phyloP scores from a whole-genome alignment of 139 green algal species.

The Auxenochlorella pyrenoidosa region DNA sequence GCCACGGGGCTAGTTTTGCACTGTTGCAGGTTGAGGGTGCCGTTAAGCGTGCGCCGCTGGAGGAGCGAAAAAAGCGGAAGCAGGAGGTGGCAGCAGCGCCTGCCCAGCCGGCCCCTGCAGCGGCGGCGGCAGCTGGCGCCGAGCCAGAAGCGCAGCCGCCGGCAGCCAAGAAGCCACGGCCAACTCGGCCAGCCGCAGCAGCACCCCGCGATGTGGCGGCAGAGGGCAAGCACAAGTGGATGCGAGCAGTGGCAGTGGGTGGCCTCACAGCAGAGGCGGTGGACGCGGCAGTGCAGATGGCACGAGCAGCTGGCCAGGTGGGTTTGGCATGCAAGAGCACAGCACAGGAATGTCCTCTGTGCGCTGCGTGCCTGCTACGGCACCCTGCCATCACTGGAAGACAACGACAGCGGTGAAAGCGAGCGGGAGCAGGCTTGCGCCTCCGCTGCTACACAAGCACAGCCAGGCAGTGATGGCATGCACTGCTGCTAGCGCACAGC shows the following conservation, averaged over 20 bases:
- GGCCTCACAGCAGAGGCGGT: constrained; percentile 54
- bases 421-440: no score
- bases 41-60: constrained; percentile 68
- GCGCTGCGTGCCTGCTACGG: not conserved
- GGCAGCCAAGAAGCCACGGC: constrained; percentile 36
- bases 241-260: constrained; percentile 83
- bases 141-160: not conserved
- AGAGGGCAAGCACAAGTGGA: constrained; percentile 71
- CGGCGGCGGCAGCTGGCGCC: not conserved
- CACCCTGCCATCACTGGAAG: not conserved
- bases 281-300: constrained; percentile 49
- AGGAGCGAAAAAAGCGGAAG: constrained; percentile 74
- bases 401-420: no score
- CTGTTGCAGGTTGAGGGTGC: constrained; percentile 76
- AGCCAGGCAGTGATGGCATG: no score
- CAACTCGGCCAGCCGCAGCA: not conserved
- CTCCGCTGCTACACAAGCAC: no score
- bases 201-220: not conserved
- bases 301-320: constrained; percentile 52
- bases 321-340: not conserved
- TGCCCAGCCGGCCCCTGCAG: constrained; percentile 3
- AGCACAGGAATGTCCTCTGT: not conserved
- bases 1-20: not conserved
- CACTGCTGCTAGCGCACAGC: no score
- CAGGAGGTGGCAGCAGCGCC: constrained; percentile 2